A percentile compares a stretch with the other conserved stretches of the same genome.
Evolutionary conservation across 495 filamentous ascomycete species (phyloP).

Genomic region (Letharia lupina): DNA sequence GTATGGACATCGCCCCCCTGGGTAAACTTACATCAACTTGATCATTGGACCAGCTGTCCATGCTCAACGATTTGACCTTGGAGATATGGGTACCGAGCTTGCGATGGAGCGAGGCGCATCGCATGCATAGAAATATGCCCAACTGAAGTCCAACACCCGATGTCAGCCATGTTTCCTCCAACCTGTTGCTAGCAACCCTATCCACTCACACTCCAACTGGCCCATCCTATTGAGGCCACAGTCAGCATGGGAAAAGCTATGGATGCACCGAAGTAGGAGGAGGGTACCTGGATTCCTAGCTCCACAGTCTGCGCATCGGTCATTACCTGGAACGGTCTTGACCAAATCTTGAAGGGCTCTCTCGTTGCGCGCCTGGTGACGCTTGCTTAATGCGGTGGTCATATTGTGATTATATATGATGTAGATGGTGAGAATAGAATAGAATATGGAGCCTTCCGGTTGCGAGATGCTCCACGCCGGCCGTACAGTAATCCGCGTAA

Average conservation of each 20-base stretch:
- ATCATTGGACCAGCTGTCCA: slow-evolving; percentile 92
- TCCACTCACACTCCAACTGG: slow-evolving; percentile 89
- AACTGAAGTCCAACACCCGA: slow-evolving; percentile 45
- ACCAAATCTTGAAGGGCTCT: slow-evolving; percentile 83
- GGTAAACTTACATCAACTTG: slow-evolving; percentile 74
- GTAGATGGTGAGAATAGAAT: neutral
- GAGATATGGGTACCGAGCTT: slow-evolving; percentile 97
- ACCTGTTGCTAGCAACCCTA: neutral
- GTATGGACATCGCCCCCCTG: neutral
- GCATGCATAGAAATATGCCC: slow-evolving; percentile 95
- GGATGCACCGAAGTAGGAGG: neutral
- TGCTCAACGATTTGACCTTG: slow-evolving; percentile 95
- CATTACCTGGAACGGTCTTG: slow-evolving; percentile 80
- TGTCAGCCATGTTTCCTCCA: slow-evolving; percentile 8
- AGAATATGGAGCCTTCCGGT: neutral
- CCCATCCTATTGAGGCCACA: slow-evolving; percentile 61
- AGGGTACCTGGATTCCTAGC: slow-evolving; percentile 82
- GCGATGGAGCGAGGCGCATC: slow-evolving; percentile 90
- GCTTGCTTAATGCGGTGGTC: slow-evolving; percentile 65
- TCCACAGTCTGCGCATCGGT: slow-evolving; percentile 87
- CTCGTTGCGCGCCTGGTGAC: slow-evolving; percentile 95
- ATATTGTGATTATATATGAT: slow-evolving; percentile 29
- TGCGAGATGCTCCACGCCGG: neutral
- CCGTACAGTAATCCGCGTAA: neutral
- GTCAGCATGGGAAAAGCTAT: neutral